Evolutionary conservation across 352 stramenopile genomes (phyloP).

Genomic region (Phytophthora multivora): DNA sequence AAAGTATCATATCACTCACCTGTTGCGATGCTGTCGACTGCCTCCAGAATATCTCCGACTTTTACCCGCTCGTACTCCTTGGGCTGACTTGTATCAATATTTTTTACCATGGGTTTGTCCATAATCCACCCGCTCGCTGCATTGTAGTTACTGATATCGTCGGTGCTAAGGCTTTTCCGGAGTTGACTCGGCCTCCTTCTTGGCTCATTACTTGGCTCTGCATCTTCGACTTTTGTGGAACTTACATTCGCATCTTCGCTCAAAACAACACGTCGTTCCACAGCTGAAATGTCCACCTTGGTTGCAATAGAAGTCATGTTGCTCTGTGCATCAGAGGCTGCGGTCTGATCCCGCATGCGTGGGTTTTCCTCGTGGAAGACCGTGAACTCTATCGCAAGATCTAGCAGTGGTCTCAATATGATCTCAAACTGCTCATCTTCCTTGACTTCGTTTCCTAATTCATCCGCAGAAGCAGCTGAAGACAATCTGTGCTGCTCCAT

Average conservation of each 20-base stretch:
- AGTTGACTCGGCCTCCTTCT: slow-evolving; percentile 28
- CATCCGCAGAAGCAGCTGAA: neutral
- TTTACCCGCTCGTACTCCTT: slow-evolving; percentile 52
- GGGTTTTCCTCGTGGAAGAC: slow-evolving; percentile 61
- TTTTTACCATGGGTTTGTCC: slow-evolving; percentile 57
- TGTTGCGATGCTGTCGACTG: slow-evolving; percentile 75
- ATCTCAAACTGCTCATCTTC: slow-evolving; percentile 59
- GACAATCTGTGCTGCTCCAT: slow-evolving; percentile 30
- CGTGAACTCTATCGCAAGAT: slow-evolving; percentile 61
- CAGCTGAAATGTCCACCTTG: slow-evolving; percentile 28
- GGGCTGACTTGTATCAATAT: slow-evolving; percentile 21
- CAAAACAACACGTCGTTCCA: slow-evolving; percentile 41
- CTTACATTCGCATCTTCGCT: slow-evolving; percentile 49
- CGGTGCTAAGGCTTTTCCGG: slow-evolving; percentile 64
- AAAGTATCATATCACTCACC: slow-evolving; percentile 30
- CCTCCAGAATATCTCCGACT: slow-evolving; percentile 72
- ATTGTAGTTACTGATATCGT: slow-evolving; percentile 53
- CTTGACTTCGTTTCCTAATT: slow-evolving; percentile 4
- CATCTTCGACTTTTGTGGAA: slow-evolving; percentile 4
- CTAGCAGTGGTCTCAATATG: slow-evolving; percentile 51
- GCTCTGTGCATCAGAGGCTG: slow-evolving; percentile 6
- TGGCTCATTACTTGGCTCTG: slow-evolving; percentile 1
- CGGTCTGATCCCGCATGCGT: slow-evolving; percentile 15
- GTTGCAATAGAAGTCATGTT: slow-evolving; percentile 49
- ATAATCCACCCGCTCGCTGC: slow-evolving; percentile 47